Percentiles rank a stretch among this genome's conserved stretches.
Conservation (phyloP, 768 basidiomycete genomes). For the Coprinellus micaceus region DNA sequence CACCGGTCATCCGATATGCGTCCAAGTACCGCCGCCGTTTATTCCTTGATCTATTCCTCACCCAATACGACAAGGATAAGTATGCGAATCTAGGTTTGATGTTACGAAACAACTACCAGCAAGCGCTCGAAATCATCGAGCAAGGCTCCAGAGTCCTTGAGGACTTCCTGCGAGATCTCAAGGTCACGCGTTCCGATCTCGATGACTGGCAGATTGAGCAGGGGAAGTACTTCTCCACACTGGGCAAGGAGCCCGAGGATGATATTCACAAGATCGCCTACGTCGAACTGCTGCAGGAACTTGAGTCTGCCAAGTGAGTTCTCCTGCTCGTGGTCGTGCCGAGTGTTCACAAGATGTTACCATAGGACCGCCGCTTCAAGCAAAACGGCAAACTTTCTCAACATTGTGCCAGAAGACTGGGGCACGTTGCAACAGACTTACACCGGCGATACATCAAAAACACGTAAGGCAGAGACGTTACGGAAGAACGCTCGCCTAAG, state of each 20-base stretch:
- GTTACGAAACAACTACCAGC: neutral
- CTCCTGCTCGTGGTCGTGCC: too few relatives aligned
- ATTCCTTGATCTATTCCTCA: neutral
- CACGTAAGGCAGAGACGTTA: neutral
- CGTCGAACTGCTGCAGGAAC: constrained; percentile 24
- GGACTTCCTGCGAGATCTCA: neutral
- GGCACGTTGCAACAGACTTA: neutral
- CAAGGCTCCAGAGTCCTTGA: neutral
- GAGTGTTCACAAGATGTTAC: neutral
- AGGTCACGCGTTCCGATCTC: constrained; percentile 18
- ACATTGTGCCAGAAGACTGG: neutral
- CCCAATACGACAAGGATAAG: neutral
- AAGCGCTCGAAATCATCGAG: constrained; percentile 1
- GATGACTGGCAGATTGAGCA: constrained; percentile 21
- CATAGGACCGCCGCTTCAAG: neutral
- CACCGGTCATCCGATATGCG: neutral
- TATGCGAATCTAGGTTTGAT: too few relatives aligned
- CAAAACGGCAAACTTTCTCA: neutral
- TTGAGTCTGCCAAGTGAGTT: neutral
- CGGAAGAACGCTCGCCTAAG: neutral
- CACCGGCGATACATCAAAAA: neutral
- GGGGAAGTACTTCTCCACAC: constrained; percentile 20
- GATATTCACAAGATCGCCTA: constrained; percentile 28
- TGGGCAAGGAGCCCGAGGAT: constrained; percentile 22
- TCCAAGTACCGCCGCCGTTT: neutral